Percentiles rank a stretch among this genome's conserved stretches.
Conservation (phyloP, 228 moss, liverwort and hornwort genomes). For the Sphagnum magellanicum region DNA sequence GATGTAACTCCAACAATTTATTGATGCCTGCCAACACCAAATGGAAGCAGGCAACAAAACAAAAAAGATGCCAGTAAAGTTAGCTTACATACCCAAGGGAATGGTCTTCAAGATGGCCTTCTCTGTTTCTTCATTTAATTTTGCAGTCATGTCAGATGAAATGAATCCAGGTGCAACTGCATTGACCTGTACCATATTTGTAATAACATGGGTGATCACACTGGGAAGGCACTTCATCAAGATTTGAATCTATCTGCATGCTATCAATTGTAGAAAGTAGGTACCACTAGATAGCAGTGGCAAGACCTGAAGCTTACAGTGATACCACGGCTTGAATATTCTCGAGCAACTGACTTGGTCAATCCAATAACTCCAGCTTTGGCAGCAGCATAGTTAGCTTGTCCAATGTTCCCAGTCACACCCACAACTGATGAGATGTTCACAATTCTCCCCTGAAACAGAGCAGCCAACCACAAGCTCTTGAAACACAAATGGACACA, state of each 20-base stretch:
- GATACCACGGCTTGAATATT: constrained; percentile 77
- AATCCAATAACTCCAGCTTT: constrained; percentile 97
- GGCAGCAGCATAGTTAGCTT: constrained; percentile 93
- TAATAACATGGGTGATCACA: too few relatives aligned
- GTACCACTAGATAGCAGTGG: too few relatives aligned
- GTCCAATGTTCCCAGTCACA: constrained; percentile 78
- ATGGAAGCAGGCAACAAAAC: not conserved
- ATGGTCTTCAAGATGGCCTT: constrained; percentile 56
- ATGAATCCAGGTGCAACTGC: constrained; percentile 95
- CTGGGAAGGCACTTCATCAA: too few relatives aligned
- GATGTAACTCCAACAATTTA: too few relatives aligned
- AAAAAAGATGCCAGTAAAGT: not conserved
- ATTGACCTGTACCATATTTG: constrained; percentile 55
- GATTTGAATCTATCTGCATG: too few relatives aligned
- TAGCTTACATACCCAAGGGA: constrained; percentile 48
- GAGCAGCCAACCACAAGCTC: not conserved
- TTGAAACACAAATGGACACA: not conserved
- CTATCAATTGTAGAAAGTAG: too few relatives aligned
- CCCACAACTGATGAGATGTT: constrained; percentile 96
- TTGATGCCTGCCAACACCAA: not conserved
- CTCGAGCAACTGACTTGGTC: constrained; percentile 83
- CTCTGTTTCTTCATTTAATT: constrained; percentile 74
- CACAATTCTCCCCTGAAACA: constrained; percentile 66
- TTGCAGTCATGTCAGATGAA: constrained; percentile 87
- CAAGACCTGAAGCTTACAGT: constrained; percentile 33